Base-by-base conservation (phyloP, 805 yeast species). In the Saturnispora sanitii region DNA sequence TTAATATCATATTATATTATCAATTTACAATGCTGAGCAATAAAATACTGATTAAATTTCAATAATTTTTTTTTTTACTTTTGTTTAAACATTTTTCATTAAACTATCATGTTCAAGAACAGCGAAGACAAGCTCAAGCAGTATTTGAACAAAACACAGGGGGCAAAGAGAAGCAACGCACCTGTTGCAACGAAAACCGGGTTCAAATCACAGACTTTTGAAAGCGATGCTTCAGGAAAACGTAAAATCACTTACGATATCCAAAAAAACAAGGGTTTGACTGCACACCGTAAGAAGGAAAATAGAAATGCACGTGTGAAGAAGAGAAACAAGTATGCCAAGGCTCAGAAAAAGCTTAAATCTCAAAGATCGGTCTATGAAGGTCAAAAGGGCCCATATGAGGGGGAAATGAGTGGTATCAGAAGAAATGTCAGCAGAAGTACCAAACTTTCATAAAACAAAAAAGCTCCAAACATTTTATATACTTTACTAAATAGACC, bases 361-460 rank as follows among this genome's bases (percentile, higher is more conserved):
- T 82, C 95, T 40, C 82, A 84, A 49, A 81, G 95, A 61, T 85
- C 84, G 41, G 96, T 87, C n/a, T 87, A 81, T 69, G 73, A 79
- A 51, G 69, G 69, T 37, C 84, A 75, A 38, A 68, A 75, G 46
- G 82, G 86, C 48, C 79, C 95, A 2, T 92, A 92, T 61, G 80
- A 73, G 48, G 98, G 98, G 64, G 98, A 92, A 61, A 73, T 77
- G 67, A 87, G 96, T 16, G 98, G 98, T 84, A 92, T 92, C 59
- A 87, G 87, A 71, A 90, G 92, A 75, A 86, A 86, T 50, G 58
- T 90, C 39, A 71, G 94, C n/a, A 81, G 85, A 62, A 80, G 94
- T 54, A 87, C 85, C 56, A 83, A 81, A 9, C 31, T 35, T 25
- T 25, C 31, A 21, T 33, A 33, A 22, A 21, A 11, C 15, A 21